These are phyloP conservation scores for Salvia miltiorrhiza DNA, from an alignment of 257 asterid species.

Conservation along the genomic window DNA sequence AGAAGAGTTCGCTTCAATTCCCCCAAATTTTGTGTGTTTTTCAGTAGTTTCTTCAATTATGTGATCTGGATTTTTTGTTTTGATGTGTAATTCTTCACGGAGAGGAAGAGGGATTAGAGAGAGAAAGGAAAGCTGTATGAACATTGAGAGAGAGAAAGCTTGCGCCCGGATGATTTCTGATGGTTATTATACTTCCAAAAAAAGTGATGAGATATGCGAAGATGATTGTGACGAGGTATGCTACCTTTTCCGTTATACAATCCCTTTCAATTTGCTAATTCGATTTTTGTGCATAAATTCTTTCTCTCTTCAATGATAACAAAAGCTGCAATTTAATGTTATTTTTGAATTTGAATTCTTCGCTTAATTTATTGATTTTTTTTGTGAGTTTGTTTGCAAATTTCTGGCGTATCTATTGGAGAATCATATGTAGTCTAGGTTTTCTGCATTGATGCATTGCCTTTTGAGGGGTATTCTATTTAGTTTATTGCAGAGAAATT, in stretches of 20 bases:
- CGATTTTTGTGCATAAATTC: background rate
- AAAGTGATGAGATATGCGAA: conserved; percentile 55
- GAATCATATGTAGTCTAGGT: background rate
- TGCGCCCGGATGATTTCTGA: conserved; percentile 30
- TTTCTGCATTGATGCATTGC: conserved; percentile 1
- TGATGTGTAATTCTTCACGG: conserved; percentile 9
- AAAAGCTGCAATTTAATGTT: background rate
- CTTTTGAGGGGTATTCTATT: background rate
- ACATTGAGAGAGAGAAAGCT: conserved; percentile 1
- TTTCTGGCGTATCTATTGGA: background rate
- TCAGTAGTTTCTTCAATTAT: background rate
- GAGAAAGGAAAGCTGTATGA: background rate
- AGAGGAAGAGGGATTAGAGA: conserved; percentile 27
- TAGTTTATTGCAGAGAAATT: background rate
- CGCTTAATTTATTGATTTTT: background rate
- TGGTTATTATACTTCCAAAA: conserved; percentile 50
- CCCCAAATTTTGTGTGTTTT: background rate
- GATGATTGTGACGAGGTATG: conserved; percentile 62
- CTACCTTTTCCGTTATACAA: conserved; percentile 5
- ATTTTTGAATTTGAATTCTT: background rate
- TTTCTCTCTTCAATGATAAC: background rate
- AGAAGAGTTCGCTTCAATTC: conserved; percentile 1
- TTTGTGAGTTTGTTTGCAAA: conserved; percentile 1
- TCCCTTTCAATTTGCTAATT: conserved; percentile 4
- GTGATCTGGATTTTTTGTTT: background rate